Conservation (phyloP, 1,284 basidiomycete genomes). For the Tremellales sp. region DNA sequence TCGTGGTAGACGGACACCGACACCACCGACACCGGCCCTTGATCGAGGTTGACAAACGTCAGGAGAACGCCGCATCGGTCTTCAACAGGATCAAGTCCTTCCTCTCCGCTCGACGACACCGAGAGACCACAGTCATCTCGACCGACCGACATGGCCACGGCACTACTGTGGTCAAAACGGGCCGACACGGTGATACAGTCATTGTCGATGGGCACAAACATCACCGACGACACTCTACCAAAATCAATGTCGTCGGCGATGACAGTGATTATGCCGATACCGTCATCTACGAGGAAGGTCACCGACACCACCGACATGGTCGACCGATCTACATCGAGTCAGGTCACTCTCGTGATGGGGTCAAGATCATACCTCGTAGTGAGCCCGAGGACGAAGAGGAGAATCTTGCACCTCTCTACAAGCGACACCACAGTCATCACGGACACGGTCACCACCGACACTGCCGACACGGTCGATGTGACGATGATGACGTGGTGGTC, state of each 20-base stretch:
- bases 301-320: slow-evolving; percentile 7
- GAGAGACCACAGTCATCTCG: slow-evolving; percentile 9
- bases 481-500: slow-evolving; percentile 4
- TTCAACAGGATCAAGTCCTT: background rate
- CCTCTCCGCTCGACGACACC: background rate
- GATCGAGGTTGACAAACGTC: slow-evolving; percentile 6
- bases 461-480: slow-evolving; percentile 12
- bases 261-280: slow-evolving; percentile 11
- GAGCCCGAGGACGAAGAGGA: slow-evolving; percentile 4
- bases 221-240: slow-evolving; percentile 9
- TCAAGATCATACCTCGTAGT: slow-evolving; percentile 8
- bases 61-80: background rate
- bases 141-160: slow-evolving; percentile 10
- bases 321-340: slow-evolving; percentile 12
- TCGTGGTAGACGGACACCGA: background rate
- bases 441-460: slow-evolving; percentile 5
- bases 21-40: slow-evolving; percentile 6
- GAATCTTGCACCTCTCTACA: slow-evolving; percentile 7
- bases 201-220: slow-evolving; percentile 9
- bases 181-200: slow-evolving; percentile 4
- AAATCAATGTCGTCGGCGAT: slow-evolving; percentile 14
- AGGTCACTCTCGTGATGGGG: slow-evolving; percentile 12
- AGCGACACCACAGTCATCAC: slow-evolving; percentile 5
- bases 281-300: slow-evolving; percentile 10
- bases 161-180: slow-evolving; percentile 5